phyloP scores from a whole-genome alignment of 2,329 filamentous ascomycete genomes.

The Dothidotthia symphoricarpi region DNA sequence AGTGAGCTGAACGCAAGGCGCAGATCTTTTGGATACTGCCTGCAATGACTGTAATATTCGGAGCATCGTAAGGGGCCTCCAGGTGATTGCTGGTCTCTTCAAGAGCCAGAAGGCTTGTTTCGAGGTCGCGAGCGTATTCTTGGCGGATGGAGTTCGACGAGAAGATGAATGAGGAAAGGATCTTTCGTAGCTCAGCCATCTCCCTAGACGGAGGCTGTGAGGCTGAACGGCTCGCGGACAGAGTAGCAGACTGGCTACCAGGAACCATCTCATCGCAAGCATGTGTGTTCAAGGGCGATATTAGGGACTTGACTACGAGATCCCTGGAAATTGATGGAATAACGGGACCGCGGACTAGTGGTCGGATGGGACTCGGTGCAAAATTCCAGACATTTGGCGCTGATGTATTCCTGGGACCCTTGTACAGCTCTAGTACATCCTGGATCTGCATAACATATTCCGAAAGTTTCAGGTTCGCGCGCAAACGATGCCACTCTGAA shows the following conservation, averaged over 20 bases:
- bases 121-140: slow-evolving; percentile 43
- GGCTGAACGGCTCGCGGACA: background rate
- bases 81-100: slow-evolving; percentile 16
- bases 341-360: slow-evolving; percentile 8
- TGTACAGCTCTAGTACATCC: slow-evolving; percentile 36
- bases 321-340: slow-evolving; percentile 11
- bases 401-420: slow-evolving; percentile 8
- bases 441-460: slow-evolving; percentile 47
- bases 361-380: slow-evolving; percentile 14
- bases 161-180: slow-evolving; percentile 31
- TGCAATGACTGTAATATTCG: slow-evolving; percentile 2
- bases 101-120: slow-evolving; percentile 38
- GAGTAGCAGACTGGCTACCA: background rate
- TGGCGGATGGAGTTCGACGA: slow-evolving; percentile 38
- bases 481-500: slow-evolving; percentile 50
- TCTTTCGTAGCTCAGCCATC: slow-evolving; percentile 24
- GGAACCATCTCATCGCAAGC: too few relatives aligned
- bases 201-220: slow-evolving; percentile 6
- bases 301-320: slow-evolving; percentile 11
- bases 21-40: slow-evolving; percentile 16
- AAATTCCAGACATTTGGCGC: slow-evolving; percentile 8
- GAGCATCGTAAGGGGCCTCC: slow-evolving; percentile 7
- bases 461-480: slow-evolving; percentile 48
- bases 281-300: slow-evolving; percentile 1
- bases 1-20: slow-evolving; percentile 7